Conservation (phyloP, 345 rosid species). For the Hypericum androsaemum region DNA sequence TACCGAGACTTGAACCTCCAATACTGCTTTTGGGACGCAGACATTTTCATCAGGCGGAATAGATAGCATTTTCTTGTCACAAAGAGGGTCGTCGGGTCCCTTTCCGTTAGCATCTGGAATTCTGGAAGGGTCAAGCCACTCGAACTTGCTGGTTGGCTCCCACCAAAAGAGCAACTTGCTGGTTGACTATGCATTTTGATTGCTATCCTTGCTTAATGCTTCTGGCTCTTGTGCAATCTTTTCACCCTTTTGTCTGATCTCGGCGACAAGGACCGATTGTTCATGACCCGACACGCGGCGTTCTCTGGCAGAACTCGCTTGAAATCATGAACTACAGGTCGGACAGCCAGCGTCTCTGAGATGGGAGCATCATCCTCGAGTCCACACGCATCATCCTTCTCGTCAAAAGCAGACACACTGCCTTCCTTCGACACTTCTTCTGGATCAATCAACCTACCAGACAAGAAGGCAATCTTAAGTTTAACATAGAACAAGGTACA, state of each 20-base stretch:
- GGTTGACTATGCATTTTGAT: slow-evolving; percentile 18
- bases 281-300: slow-evolving; percentile 22
- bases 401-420: slow-evolving; percentile 12
- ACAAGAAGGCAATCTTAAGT: slow-evolving; percentile 16
- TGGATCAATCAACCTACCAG: slow-evolving; percentile 12
- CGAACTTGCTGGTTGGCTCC: slow-evolving; percentile 61
- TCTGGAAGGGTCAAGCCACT: slow-evolving; percentile 70
- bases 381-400: slow-evolving; percentile 17
- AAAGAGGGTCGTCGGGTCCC: slow-evolving; percentile 69
- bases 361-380: slow-evolving; percentile 35
- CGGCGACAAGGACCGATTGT: slow-evolving; percentile 17
- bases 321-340: slow-evolving; percentile 40
- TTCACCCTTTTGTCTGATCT: slow-evolving; percentile 49
- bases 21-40: slow-evolving; percentile 88
- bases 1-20: slow-evolving; percentile 78
- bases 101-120: slow-evolving; percentile 72
- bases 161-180: too few relatives aligned
- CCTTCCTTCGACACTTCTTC: slow-evolving; percentile 15
- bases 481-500: too few relatives aligned
- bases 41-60: slow-evolving; percentile 78
- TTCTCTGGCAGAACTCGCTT: slow-evolving; percentile 57
- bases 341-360: slow-evolving; percentile 70
- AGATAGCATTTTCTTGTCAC: slow-evolving; percentile 61
- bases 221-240: slow-evolving; percentile 33
- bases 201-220: slow-evolving; percentile 24